These are phyloP conservation scores for Yamadazyma triangularis DNA, from an alignment of 1,139 yeast genomes.

Conservation along the genomic window DNA sequence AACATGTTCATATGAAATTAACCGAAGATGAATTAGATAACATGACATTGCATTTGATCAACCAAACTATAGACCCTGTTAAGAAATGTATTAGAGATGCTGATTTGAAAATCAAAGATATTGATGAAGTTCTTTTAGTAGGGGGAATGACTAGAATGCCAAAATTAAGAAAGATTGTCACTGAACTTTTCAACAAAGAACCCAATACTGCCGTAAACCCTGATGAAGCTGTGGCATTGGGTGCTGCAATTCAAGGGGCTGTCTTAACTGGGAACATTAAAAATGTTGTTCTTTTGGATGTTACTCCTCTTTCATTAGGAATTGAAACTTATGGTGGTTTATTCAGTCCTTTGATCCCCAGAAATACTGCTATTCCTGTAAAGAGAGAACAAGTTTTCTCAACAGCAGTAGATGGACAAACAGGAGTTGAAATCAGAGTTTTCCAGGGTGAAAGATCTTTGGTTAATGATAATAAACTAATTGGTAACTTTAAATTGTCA, in stretches of 20 bases:
- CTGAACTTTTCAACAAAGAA: constrained; percentile 48
- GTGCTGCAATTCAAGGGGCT: constrained; percentile 84
- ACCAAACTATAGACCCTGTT: constrained; percentile 61
- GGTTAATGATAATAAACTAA: constrained; percentile 66
- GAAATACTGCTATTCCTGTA: constrained; percentile 75
- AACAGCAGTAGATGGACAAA: constrained; percentile 84
- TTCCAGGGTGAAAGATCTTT: constrained; percentile 77
- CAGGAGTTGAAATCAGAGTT: constrained; percentile 72
- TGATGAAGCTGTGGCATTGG: constrained; percentile 80
- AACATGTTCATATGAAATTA: constrained; percentile 47
- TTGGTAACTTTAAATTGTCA: constrained; percentile 65
- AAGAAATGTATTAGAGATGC: constrained; percentile 69
- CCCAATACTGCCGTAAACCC: constrained; percentile 72
- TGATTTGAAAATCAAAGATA: constrained; percentile 53
- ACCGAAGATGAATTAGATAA: constrained; percentile 63
- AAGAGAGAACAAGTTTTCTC: constrained; percentile 69
- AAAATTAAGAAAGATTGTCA: constrained; percentile 55
- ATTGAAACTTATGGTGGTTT: constrained; percentile 82
- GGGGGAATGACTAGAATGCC: constrained; percentile 93
- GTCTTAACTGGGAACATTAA: constrained; percentile 65
- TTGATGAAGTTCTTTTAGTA: constrained; percentile 69
- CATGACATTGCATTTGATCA: constrained; percentile 57
- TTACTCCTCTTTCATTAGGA: constrained; percentile 74
- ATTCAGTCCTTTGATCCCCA: constrained; percentile 69
- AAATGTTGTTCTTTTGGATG: constrained; percentile 72